A percentile compares a stretch with the other conserved stretches of the same genome.
Conservation (phyloP, 768 basidiomycete species). For the Boletus coccyginus region DNA sequence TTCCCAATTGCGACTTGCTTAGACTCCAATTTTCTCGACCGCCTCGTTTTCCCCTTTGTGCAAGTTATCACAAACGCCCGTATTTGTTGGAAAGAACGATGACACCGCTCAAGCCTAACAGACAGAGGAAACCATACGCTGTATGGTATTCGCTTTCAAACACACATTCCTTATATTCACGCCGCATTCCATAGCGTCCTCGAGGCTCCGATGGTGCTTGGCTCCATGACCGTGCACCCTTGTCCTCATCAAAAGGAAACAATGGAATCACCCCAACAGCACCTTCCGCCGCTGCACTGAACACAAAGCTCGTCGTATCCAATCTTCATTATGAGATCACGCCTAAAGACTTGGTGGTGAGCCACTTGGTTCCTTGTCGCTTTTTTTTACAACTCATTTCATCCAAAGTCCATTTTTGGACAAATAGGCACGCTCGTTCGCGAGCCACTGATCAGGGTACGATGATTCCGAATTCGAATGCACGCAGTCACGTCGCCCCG, state of each 20-base stretch:
- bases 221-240: slow-evolving; percentile 73
- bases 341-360: slow-evolving; percentile 81
- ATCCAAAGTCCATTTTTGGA: slow-evolving; percentile 77
- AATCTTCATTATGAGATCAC: slow-evolving; percentile 93
- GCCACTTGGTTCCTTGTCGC: slow-evolving; percentile 29
- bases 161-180: slow-evolving; percentile 1
- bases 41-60: not conserved
- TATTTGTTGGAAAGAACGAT: slow-evolving; percentile 10
- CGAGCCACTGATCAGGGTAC: slow-evolving; percentile 95
- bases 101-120: slow-evolving; percentile 26
- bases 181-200: slow-evolving; percentile 49
- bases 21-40: not conserved
- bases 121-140: slow-evolving; percentile 43
- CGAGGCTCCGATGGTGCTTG: slow-evolving; percentile 60
- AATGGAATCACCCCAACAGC: slow-evolving; percentile 21
- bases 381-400: slow-evolving; percentile 2
- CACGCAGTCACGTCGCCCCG: slow-evolving; percentile 32
- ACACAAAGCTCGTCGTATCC: slow-evolving; percentile 70
- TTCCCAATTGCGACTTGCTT: not conserved
- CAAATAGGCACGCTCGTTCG: slow-evolving; percentile 89
- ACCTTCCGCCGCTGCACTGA: slow-evolving; percentile 29
- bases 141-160: slow-evolving; percentile 24
- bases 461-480: slow-evolving; percentile 50
- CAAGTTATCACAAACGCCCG: not conserved
- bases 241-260: slow-evolving; percentile 30